Evolutionary conservation across 2,329 filamentous ascomycete species (phyloP).

Genomic region (Ophiocordyceps camponoti-rufipedis): DNA sequence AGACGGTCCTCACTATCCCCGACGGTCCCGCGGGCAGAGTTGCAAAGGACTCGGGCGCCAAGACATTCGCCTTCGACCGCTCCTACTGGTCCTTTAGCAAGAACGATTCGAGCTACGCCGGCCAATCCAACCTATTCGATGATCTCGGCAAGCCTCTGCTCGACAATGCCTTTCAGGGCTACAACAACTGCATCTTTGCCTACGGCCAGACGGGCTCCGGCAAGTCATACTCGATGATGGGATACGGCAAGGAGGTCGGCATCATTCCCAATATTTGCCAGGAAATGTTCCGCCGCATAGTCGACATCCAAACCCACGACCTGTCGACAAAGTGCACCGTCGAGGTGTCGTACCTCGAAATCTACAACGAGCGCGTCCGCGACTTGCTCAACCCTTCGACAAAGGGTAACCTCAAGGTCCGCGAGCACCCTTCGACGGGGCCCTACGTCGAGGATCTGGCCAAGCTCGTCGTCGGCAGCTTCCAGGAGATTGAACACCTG

Average conservation of each 20-base stretch:
- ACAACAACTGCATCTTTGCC: conserved; percentile 99
- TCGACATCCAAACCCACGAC: conserved; percentile 49
- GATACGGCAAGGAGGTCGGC: conserved; percentile 86
- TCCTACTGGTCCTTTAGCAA: conserved; percentile 98
- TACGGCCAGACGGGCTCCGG: conserved; percentile 97
- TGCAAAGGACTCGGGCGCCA: conserved; percentile 52
- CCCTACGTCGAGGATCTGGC: conserved; percentile 97
- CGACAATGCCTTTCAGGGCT: conserved; percentile 95
- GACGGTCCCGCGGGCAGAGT: conserved; percentile 43
- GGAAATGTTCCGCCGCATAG: conserved; percentile 89
- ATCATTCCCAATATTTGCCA: conserved; percentile 96
- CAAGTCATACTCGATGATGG: conserved; percentile 99
- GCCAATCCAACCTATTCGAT: conserved; percentile 73
- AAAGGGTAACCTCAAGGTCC: conserved; percentile 90
- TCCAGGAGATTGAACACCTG: conserved; percentile 86
- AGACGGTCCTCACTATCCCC: conserved; percentile 71
- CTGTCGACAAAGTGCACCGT: conserved; percentile 75
- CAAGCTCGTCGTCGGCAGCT: conserved; percentile 83
- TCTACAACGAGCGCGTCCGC: conserved; percentile 95
- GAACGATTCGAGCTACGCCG: conserved; percentile 64
- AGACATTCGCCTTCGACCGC: conserved; percentile 87
- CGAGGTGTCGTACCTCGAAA: conserved; percentile 96
- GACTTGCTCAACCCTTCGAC: conserved; percentile 90
- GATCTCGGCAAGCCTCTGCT: conserved; percentile 80
- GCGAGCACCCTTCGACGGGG: conserved; percentile 92